Evolutionary conservation across 208 protist species (phyloP), one percentile per base, ranked within the genome.

Genomic region (Crithidia sp.): DNA sequence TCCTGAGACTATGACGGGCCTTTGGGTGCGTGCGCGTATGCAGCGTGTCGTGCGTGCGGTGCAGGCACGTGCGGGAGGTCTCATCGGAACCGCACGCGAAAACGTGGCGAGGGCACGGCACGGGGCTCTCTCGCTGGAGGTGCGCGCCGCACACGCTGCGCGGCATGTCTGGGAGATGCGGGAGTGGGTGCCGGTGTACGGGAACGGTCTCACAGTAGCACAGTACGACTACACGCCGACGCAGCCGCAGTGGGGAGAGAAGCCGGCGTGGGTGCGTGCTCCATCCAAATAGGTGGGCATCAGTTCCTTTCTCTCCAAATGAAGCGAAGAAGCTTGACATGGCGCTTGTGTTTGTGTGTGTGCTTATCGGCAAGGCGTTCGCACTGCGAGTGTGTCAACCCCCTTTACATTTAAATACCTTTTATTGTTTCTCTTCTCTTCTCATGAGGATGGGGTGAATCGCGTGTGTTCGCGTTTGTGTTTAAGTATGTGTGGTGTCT

Each of bases 171-270:
- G 5, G 19, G 55, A 60, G 52, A 56, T 40, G 40, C 54, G 39
- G 37, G 65, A 39, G 54, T 13, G 9, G 10, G 55, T 57, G n/a
- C 41, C 39, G 14, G 40, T 70, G 17, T 49, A 60, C 52, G 67
- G 28, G 19, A 63, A 56, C 41, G 65, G 17, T 2, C 39, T 37
- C 6, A 69, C 71, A 47, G 12, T 41, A 13, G 55, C 61, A 60
- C 64, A 76, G 50, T 71, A 72, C 55, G 45, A 74, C 59, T 70
- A 77, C 52, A 72, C 54, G 9, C 66, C 47, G n/a, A 55, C 60
- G 47, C 71, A 81, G 62, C 68, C 67, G 37, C 76, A 81, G 65
- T 81, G 76, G 76, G 67, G 76, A 7, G 64, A 65, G 39, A n/a
- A 7, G 49, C 40, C 47, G 58, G 49, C 66, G 10, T 70, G 49